Conservation (phyloP, 139 green algal genomes). For the Asterochloris sp. region DNA sequence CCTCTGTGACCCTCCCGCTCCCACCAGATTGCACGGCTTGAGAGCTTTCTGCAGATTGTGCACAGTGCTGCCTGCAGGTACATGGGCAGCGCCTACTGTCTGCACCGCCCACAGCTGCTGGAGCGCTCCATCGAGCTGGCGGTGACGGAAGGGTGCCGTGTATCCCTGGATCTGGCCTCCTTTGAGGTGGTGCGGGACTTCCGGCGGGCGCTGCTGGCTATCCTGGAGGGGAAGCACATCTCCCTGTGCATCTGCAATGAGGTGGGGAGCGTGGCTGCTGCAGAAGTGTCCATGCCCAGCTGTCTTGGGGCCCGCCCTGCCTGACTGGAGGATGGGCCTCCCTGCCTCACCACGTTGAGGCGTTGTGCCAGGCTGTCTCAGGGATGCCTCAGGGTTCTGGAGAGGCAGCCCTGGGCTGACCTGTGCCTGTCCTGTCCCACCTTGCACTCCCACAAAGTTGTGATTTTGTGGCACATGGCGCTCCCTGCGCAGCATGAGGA, state of each 20-base stretch:
- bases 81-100: constrained; percentile 38
- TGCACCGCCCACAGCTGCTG: constrained; percentile 48
- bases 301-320: too few species aligned
- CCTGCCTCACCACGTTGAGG: too few species aligned
- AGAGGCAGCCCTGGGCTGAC: too few species aligned
- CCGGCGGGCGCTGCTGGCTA: constrained; percentile 21
- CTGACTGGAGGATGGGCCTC: too few species aligned
- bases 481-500: too few species aligned
- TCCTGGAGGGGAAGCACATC: constrained; percentile 37
- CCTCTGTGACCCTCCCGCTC: not conserved
- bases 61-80: too few species aligned
- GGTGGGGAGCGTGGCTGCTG: constrained; percentile 12
- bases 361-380: too few species aligned
- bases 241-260: constrained; percentile 67
- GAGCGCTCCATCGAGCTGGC: constrained; percentile 38
- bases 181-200: constrained; percentile 65
- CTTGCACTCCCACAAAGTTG: too few species aligned
- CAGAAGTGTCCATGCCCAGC: not conserved
- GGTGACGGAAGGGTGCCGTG: constrained; percentile 18
- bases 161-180: constrained; percentile 62
- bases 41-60: too few species aligned
- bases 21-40: not conserved
- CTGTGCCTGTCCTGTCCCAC: too few species aligned
- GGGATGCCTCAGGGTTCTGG: too few species aligned
- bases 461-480: too few species aligned